Base-by-base conservation (phyloP, 2,329 filamentous ascomycete genomes). In the Fusarium sp. region DNA sequence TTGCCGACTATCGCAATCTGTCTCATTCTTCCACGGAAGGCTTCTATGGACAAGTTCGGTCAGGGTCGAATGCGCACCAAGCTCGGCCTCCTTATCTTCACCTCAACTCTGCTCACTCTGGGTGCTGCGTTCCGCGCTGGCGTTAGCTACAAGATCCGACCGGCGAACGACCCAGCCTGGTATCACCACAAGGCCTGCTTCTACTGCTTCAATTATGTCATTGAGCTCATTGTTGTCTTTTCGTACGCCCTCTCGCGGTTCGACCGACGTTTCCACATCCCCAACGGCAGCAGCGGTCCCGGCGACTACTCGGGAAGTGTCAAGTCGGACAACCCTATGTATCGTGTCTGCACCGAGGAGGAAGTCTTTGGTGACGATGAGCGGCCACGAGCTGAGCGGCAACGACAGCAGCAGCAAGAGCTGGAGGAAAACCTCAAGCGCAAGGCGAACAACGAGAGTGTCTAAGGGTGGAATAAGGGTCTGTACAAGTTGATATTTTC, bases 201-300 rank as follows among this genome's bases (percentile, higher is more conserved):
- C 85, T 97, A 97, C 84, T 84, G 91, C 79, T 94, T 97, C 85
- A 93, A 94, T 83, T 97, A 94, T 79, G 85, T 85, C 18, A 86
- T 95, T 41, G 95, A 97, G 82, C 84, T 95, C 45, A 79, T 93
- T 27, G 90, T 95, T 41, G 87, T 96, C 6, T 88, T 87, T 63
- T 83, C 92, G 10, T 96, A 94, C 82, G 87, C 92, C 0, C 78
- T 93, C 18, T 82, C 88, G 23, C 88, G 95, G 35, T 91, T 97
- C 71, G 95, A 97, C 81, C 87, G 88, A 71, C 89, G 93, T 48
- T 97, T 96, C 84, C 88, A 92, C 79, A 85, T 97, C 27, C 94
- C 94, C 1, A 85, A 97, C 80, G 92, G 93, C 52, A 91, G 91
- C 79, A 87, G 87, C 52, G 88, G 85, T 1, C 88, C 90, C 0